Evolutionary conservation across 1,284 basidiomycete genomes (phyloP), one percentile per base, ranked within the genome.

Genomic region (Bjerkandera adusta): DNA sequence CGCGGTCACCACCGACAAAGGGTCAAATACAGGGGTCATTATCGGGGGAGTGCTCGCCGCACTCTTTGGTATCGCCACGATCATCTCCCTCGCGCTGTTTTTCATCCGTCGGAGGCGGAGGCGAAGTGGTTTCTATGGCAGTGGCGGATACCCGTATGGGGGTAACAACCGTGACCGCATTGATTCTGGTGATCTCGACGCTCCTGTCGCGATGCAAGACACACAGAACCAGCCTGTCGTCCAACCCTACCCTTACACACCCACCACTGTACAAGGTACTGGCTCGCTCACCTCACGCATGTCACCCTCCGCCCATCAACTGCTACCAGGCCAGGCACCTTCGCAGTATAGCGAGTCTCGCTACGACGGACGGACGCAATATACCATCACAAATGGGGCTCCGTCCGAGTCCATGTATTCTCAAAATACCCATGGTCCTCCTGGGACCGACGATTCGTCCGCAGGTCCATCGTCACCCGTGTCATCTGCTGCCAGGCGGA

Each of bases 401-500:
- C 38, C 38, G 18, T 40, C 45, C 3, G 22, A 24, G 6, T 39
- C 45, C 1, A 37, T 41, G 20, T 35, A 44, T 33, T 51, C 46
- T 3, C 43, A 22, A 13, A 44, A 51, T 30, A 40, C 41, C n/a
- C 42, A 36, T 25, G 20, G 27, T 13, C 47, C 36, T 5, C 48
- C 50, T 22, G 29, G 39, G 3, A 36, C 43, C 11, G 47, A 46
- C 15, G n/a, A n/a, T 24, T 48, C 10, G 25, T 10, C 15, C 39
- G 43, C 18, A 38, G 30, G 2, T 12, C 15, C 21, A 13, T 43
- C 12, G 36, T 34, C 8, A 32, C 47, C 13, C 47, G 41, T 57
- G 25, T 52, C 57, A 7, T 71, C 77, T 1, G 63, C 68, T 36
- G 65, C 68, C 36, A 71, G 70, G 40, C 67, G 71, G 42, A 83